These are phyloP conservation scores for Suhomyces panamericanus DNA, from an alignment of 1,139 yeast species.

Conservation along the genomic window DNA sequence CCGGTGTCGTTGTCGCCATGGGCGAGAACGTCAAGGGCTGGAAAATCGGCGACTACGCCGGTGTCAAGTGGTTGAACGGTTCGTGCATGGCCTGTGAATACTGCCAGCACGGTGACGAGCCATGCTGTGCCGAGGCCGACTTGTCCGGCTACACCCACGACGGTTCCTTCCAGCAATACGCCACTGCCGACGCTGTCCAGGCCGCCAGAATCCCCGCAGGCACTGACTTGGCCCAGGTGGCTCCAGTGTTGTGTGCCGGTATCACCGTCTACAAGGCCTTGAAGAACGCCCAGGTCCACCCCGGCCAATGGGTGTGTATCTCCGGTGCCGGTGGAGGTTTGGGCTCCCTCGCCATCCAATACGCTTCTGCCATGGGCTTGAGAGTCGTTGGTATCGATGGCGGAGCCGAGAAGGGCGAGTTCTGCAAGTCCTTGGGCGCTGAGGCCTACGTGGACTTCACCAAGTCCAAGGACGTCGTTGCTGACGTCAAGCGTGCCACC, in stretches of 20 bases:
- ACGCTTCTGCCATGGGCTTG: slow-evolving; percentile 80
- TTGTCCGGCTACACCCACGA: slow-evolving; percentile 80
- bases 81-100: slow-evolving; percentile 73
- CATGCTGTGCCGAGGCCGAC: slow-evolving; percentile 68
- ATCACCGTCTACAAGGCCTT: slow-evolving; percentile 82
- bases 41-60: slow-evolving; percentile 76
- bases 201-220: slow-evolving; percentile 39
- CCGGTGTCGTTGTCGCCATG: slow-evolving; percentile 75
- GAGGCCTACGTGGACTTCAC: slow-evolving; percentile 69
- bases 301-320: slow-evolving; percentile 80
- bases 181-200: slow-evolving; percentile 56
- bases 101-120: slow-evolving; percentile 67
- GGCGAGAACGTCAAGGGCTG: slow-evolving; percentile 69
- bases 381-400: slow-evolving; percentile 77
- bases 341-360: slow-evolving; percentile 78
- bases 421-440: slow-evolving; percentile 62
- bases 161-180: slow-evolving; percentile 83
- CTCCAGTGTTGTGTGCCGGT: slow-evolving; percentile 68
- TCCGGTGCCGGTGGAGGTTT: slow-evolving; percentile 88
- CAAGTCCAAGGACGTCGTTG: slow-evolving; percentile 34
- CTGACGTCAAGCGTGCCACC: slow-evolving; percentile 29
- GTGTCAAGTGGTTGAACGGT: slow-evolving; percentile 72
- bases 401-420: slow-evolving; percentile 62
- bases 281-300: slow-evolving; percentile 61
- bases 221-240: slow-evolving; percentile 35